Conservation (phyloP, 129 eudicot genomes). For the Flaveria linearis region DNA sequence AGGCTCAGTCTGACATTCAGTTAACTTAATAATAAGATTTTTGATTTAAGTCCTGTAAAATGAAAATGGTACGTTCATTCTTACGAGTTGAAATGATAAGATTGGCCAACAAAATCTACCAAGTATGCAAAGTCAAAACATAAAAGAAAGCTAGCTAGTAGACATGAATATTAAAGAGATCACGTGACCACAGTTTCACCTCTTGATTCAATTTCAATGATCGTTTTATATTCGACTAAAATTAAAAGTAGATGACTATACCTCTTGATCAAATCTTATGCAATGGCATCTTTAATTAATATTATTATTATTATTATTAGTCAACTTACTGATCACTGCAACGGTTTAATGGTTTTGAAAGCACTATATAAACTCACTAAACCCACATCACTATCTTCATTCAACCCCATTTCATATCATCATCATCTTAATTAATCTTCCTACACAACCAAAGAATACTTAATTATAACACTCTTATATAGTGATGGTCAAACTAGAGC, state of each 20-base stretch:
- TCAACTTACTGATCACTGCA: conserved; percentile 4
- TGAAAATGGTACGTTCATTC: too few species aligned
- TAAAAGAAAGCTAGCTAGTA: neutral
- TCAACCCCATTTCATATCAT: conserved; percentile 5
- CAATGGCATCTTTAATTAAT: neutral
- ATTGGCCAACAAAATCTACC: too few species aligned
- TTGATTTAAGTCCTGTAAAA: too few species aligned
- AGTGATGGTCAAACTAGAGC: conserved; percentile 43
- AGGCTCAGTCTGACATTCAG: too few species aligned
- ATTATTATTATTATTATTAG: neutral
- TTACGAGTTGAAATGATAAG: too few species aligned
- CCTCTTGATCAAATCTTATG: conserved; percentile 24
- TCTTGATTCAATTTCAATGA: conserved; percentile 26
- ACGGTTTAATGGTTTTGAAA: conserved; percentile 19
- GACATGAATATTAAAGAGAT: conserved; percentile 30
- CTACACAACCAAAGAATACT: neutral
- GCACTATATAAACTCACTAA: conserved; percentile 25
- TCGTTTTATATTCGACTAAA: conserved; percentile 6
- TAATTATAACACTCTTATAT: neutral
- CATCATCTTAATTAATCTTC: neutral
- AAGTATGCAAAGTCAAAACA: conserved; percentile 25
- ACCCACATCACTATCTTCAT: conserved; percentile 22
- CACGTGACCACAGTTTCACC: conserved; percentile 29
- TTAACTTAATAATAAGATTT: too few species aligned
- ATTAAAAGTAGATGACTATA: conserved; percentile 18